phyloP scores from a whole-genome alignment of 2,329 filamentous ascomycete species.

The Ambrosiella beaveri region DNA sequence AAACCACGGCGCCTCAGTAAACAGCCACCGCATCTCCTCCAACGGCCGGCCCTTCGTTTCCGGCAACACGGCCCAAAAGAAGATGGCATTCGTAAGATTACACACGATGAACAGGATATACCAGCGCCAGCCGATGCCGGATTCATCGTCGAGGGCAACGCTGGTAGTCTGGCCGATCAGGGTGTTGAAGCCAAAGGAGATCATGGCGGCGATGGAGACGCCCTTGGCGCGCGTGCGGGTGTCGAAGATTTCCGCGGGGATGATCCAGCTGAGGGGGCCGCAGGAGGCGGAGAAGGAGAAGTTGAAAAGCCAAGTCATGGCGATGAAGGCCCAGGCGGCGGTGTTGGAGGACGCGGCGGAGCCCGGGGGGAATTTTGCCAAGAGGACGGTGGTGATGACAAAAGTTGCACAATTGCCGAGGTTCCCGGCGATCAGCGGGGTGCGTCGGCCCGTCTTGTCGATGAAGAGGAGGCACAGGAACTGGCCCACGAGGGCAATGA shows the following conservation, averaged over 20 bases:
- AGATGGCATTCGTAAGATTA: slow-evolving; percentile 34
- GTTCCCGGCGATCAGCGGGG: slow-evolving; percentile 57
- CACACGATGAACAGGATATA: slow-evolving; percentile 35
- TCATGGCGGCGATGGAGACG: slow-evolving; percentile 58
- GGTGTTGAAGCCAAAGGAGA: slow-evolving; percentile 57
- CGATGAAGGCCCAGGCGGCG: slow-evolving; percentile 58
- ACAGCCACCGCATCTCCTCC: slow-evolving; percentile 52
- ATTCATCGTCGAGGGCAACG: slow-evolving; percentile 28
- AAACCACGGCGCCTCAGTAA: slow-evolving; percentile 46
- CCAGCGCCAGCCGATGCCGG: slow-evolving; percentile 29
- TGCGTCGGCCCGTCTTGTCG: slow-evolving; percentile 52
- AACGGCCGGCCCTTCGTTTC: slow-evolving; percentile 48
- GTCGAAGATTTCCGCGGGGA: slow-evolving; percentile 59
- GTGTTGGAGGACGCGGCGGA: slow-evolving; percentile 17
- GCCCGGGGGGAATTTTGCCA: slow-evolving; percentile 37
- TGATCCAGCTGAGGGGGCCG: slow-evolving; percentile 45
- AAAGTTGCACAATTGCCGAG: slow-evolving; percentile 54
- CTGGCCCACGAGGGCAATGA: slow-evolving; percentile 53
- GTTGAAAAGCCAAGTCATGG: slow-evolving; percentile 62
- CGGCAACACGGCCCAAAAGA: slow-evolving; percentile 48
- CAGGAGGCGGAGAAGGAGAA: slow-evolving; percentile 57
- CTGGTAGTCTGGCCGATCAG: slow-evolving; percentile 51
- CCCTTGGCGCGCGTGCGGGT: slow-evolving; percentile 58
- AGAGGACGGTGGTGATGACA: slow-evolving; percentile 43
- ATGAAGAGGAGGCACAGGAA: slow-evolving; percentile 51